A percentile compares a stretch with the other conserved stretches of the same genome.
Evolutionary conservation across 192 early-diverging fungal species (phyloP).

Genomic region (Coemansia sp.): DNA sequence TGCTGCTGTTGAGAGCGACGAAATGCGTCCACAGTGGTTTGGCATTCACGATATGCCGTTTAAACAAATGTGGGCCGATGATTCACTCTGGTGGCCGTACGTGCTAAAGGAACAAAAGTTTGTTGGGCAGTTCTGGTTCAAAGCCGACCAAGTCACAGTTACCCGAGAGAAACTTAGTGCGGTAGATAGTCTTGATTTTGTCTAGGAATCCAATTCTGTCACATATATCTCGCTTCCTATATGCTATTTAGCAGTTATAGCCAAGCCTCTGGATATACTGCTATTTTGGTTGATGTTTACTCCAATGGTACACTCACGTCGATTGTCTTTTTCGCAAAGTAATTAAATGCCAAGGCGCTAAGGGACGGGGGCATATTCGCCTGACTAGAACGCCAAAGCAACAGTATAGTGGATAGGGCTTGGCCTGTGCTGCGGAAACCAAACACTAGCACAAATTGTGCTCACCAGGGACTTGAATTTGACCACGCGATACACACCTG

Average conservation of each 20-base stretch:
- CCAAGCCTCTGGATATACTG: neutral
- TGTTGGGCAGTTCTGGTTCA: conserved; percentile 57
- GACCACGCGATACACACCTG: conserved; percentile 1
- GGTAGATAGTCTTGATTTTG: conserved; percentile 24
- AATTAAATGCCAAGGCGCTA: neutral
- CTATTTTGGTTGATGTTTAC: neutral
- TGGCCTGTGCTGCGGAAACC: neutral
- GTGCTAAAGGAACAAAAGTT: conserved; percentile 51
- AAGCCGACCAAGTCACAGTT: conserved; percentile 42
- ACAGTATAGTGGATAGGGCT: neutral
- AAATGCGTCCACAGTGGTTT: conserved; percentile 80
- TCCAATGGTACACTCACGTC: too few relatives aligned
- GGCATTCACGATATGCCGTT: conserved; percentile 60
- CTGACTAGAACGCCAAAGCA: neutral
- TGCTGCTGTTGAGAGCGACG: conserved; percentile 64
- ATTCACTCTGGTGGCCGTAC: conserved; percentile 65
- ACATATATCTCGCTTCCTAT: neutral
- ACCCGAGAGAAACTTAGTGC: conserved; percentile 19
- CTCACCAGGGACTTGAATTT: neutral
- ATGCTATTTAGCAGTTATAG: neutral
- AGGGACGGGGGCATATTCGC: neutral
- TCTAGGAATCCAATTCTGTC: neutral
- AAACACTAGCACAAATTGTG: neutral
- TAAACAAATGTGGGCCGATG: conserved; percentile 75
- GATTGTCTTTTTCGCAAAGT: neutral